phyloP scores from a whole-genome alignment of 2,329 filamentous ascomycete genomes.

The Sporothrix sp. region DNA sequence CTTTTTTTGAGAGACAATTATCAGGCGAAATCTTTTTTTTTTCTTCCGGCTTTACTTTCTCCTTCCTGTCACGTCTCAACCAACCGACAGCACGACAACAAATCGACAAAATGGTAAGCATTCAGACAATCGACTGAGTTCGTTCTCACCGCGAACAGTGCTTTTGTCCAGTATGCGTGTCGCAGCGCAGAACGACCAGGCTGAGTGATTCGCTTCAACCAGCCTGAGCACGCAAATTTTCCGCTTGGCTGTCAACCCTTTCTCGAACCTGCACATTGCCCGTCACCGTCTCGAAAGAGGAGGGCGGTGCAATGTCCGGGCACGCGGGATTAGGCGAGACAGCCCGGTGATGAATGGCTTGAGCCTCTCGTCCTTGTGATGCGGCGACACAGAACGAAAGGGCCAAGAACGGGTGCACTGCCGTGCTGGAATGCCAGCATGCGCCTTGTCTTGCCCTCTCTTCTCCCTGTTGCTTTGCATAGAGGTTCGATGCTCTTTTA shows the following conservation, averaged over 20 bases:
- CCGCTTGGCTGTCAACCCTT: slow-evolving; percentile 14
- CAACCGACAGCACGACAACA: slow-evolving; percentile 30
- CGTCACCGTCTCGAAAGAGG: slow-evolving; percentile 33
- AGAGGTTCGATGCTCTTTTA: slow-evolving; percentile 55
- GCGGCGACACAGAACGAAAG: neutral
- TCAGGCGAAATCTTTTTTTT: slow-evolving; percentile 4
- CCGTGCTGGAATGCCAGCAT: slow-evolving; percentile 43
- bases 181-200: slow-evolving; percentile 17
- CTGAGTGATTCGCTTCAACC: slow-evolving; percentile 10
- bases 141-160: slow-evolving; percentile 22
- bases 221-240: slow-evolving; percentile 13
- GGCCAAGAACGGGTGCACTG: slow-evolving; percentile 8
- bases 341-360: slow-evolving; percentile 51
- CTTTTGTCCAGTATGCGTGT: slow-evolving; percentile 18
- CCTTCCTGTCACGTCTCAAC: slow-evolving; percentile 23
- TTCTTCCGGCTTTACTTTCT: slow-evolving; percentile 3
- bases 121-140: slow-evolving; percentile 31
- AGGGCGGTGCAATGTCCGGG: neutral
- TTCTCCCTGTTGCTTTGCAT: neutral
- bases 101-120: slow-evolving; percentile 53
- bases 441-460: slow-evolving; percentile 21
- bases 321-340: neutral
- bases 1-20: neutral
- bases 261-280: slow-evolving; percentile 3
- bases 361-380: slow-evolving; percentile 35